phyloP scores from a whole-genome alignment of 2,329 filamentous ascomycete genomes.

The Penicillium hesseltinei region DNA sequence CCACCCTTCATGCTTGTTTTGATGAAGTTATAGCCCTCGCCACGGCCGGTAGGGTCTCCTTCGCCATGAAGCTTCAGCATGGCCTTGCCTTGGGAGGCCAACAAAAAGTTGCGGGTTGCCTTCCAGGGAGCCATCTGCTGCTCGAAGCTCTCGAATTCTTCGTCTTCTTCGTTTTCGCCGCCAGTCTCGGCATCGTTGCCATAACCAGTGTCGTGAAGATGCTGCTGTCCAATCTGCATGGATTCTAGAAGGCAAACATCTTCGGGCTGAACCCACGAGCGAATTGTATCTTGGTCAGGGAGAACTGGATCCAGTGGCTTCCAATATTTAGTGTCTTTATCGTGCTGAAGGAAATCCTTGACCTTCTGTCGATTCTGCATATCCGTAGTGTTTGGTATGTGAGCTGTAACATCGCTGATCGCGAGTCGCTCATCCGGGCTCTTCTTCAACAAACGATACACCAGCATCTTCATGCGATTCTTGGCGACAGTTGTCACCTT shows the following conservation, averaged over 20 bases:
- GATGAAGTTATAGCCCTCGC: slow-evolving; percentile 94
- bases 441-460: slow-evolving; percentile 81
- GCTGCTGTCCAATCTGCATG: slow-evolving; percentile 92
- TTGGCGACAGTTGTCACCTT: slow-evolving; percentile 97
- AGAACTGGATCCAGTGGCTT: slow-evolving; percentile 68
- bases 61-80: slow-evolving; percentile 95
- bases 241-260: slow-evolving; percentile 92
- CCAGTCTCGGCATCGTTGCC: slow-evolving; percentile 67
- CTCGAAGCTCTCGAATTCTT: slow-evolving; percentile 73
- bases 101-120: slow-evolving; percentile 92
- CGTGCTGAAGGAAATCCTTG: slow-evolving; percentile 91
- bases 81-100: slow-evolving; percentile 89
- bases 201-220: slow-evolving; percentile 87
- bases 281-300: slow-evolving; percentile 76
- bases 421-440: slow-evolving; percentile 67
- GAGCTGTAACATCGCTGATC: slow-evolving; percentile 81
- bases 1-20: slow-evolving; percentile 99
- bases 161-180: slow-evolving; percentile 61
- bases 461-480: slow-evolving; percentile 93
- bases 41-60: slow-evolving; percentile 89
- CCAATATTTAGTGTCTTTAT: slow-evolving; percentile 87
- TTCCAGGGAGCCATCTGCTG: slow-evolving; percentile 94
- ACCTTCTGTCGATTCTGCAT: slow-evolving; percentile 95
- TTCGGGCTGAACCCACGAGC: slow-evolving; percentile 88
- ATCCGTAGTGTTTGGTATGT: slow-evolving; percentile 89